Base-by-base conservation (phyloP, 768 basidiomycete species). In the Boletus barrowsii region DNA sequence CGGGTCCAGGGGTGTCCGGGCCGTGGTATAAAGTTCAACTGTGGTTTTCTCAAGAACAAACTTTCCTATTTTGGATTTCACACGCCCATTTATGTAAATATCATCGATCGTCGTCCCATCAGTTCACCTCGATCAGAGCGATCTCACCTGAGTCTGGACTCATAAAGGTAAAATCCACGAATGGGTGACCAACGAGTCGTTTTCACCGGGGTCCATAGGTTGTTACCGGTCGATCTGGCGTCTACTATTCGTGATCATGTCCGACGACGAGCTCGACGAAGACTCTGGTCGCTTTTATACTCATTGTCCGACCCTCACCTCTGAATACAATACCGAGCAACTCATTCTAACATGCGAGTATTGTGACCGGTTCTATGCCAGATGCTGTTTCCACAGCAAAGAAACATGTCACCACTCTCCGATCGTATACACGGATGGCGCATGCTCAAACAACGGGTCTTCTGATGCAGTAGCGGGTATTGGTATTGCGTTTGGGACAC, bases 341-440 rank as follows among this genome's bases (percentile, higher is more conserved):
- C 49, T 57, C n/a, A 14, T 56, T 24, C 14, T 32, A 18, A 44
- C 54, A 41, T 59, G 58, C 43, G 13, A 50, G 0, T 4, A 0
- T 13, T 42, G 49, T 26, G 41, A 24, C 20, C 45, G 47, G 10
- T 62, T 51, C 40, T 56, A 9, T 42, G 35, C 49, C 5, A 45
- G n/a, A 46, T 59, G 57, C 18, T 56, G 52, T 32, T 3, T 17
- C n/a, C 49, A 54, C 26, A 42, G 13, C 40, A 17, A 13, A 41
- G 10, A 18, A 11, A 8, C 3, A 0, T 68, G 70, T 51, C 67
- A 68, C 46, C 42, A 56, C 18, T 48, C 47, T 20, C 47, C 22
- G 2, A 6, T 74, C 24, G 69, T 70, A 6, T 71, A 61, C 56
- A 67, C 64, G 10, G 71, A 73, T 46, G 74, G 73, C 15, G 65